These are phyloP conservation scores for Cantharellus anzutake DNA, from an alignment of 768 basidiomycete species.

Conservation along the genomic window DNA sequence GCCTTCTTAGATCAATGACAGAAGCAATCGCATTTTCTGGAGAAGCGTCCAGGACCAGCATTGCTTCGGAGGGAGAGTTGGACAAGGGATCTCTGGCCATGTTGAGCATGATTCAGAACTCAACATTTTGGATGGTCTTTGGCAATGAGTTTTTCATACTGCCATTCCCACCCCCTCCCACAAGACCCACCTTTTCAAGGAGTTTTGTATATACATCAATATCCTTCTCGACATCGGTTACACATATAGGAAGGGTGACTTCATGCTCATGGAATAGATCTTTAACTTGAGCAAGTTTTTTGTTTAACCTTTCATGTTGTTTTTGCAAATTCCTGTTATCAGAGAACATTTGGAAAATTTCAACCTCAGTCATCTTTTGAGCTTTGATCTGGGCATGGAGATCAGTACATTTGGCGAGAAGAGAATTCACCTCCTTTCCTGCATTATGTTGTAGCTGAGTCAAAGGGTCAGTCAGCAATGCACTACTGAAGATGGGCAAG, in stretches of 20 bases:
- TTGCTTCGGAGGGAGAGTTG: conserved; percentile 20
- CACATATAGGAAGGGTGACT: conserved; percentile 62
- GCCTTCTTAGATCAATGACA: neutral
- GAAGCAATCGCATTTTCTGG: too few relatives aligned
- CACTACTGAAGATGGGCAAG: conserved; percentile 5
- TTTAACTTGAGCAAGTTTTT: conserved; percentile 56
- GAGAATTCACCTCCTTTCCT: conserved; percentile 44
- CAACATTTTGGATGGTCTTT: conserved; percentile 47
- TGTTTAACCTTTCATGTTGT: conserved; percentile 55
- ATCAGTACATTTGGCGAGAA: conserved; percentile 42
- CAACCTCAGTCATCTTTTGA: conserved; percentile 83
- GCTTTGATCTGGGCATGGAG: conserved; percentile 50
- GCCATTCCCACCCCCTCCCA: too few relatives aligned
- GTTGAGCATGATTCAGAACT: conserved; percentile 69
- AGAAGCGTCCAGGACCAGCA: too few relatives aligned
- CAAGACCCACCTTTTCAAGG: conserved; percentile 53
- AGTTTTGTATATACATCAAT: conserved; percentile 61
- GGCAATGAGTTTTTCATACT: conserved; percentile 36
- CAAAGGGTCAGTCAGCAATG: conserved; percentile 5
- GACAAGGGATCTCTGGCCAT: conserved; percentile 54
- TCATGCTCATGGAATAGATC: conserved; percentile 61
- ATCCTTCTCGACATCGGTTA: conserved; percentile 63
- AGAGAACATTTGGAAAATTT: conserved; percentile 77
- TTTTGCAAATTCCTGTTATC: conserved; percentile 65
- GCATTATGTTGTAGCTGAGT: conserved; percentile 1